Conservation (phyloP, 352 stramenopile genomes). For the Stephanocyclus meneghinianus region DNA sequence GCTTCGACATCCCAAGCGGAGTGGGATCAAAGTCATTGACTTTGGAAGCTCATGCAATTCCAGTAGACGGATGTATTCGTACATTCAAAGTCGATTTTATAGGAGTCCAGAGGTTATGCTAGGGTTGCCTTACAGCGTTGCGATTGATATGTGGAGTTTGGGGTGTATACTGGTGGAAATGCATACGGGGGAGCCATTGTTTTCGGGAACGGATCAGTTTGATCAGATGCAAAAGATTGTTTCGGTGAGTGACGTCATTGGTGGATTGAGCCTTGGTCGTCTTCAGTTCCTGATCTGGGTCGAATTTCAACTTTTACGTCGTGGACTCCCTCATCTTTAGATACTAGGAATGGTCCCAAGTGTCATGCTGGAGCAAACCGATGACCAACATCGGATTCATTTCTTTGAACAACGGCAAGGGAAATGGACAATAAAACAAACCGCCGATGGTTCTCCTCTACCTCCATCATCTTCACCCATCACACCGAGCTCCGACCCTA, state of each 20-base stretch:
- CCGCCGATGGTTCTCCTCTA: slow-evolving; percentile 21
- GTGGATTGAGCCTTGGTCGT: neutral
- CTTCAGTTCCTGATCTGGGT: neutral
- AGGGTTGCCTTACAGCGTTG: slow-evolving; percentile 91
- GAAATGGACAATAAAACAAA: slow-evolving; percentile 54
- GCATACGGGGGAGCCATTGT: slow-evolving; percentile 97
- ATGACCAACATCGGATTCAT: slow-evolving; percentile 86
- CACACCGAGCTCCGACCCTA: slow-evolving; percentile 69
- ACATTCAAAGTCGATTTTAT: slow-evolving; percentile 98
- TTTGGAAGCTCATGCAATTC: slow-evolving; percentile 95
- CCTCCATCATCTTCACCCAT: slow-evolving; percentile 26
- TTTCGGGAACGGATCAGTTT: slow-evolving; percentile 92
- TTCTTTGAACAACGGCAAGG: slow-evolving; percentile 88
- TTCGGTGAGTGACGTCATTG: slow-evolving; percentile 59
- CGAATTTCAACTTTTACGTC: neutral
- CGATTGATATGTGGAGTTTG: slow-evolving; percentile 99
- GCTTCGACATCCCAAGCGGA: slow-evolving; percentile 89
- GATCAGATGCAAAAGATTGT: slow-evolving; percentile 98
- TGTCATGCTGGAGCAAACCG: slow-evolving; percentile 87
- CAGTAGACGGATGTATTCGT: slow-evolving; percentile 92
- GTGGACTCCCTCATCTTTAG: slow-evolving; percentile 75
- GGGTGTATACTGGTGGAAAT: slow-evolving; percentile 98
- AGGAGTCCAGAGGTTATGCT: slow-evolving; percentile 95
- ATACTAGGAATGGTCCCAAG: slow-evolving; percentile 91
- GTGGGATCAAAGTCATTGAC: slow-evolving; percentile 98